These are phyloP conservation scores for Solanum commersonii DNA, from an alignment of 257 asterid genomes.

Conservation along the genomic window DNA sequence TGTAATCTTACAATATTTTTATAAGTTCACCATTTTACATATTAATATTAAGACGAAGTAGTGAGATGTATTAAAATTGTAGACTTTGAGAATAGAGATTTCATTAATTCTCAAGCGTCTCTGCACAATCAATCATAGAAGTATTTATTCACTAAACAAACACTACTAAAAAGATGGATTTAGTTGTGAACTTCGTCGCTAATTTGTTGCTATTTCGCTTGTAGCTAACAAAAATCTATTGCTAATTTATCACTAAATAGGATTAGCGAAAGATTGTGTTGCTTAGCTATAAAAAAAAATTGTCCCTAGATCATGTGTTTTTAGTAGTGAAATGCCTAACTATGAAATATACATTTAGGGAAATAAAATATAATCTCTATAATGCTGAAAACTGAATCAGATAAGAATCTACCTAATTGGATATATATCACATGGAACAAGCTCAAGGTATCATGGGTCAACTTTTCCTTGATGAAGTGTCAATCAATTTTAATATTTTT, in stretches of 20 bases:
- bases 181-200: no score
- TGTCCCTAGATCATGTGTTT: no score
- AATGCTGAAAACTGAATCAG: not conserved
- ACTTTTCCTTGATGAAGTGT: not conserved
- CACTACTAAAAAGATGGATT: no score
- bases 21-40: no score
- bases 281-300: no score
- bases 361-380: not conserved
- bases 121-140: not conserved
- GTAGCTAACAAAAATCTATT: no score
- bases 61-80: not conserved
- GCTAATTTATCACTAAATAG: no score
- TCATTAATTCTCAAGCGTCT: not conserved
- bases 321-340: not conserved
- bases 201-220: no score
- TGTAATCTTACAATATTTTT: no score
- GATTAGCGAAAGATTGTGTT: no score
- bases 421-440: not conserved
- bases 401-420: not conserved
- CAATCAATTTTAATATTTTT: not conserved
- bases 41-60: no score
- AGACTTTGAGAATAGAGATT: not conserved
- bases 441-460: not conserved
- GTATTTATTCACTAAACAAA: not conserved
- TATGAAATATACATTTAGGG: not conserved